A percentile compares a stretch with the other conserved stretches of the same genome.
Evolutionary conservation across 176 grass and related monocot species (phyloP).

Genomic region (Miscanthus lutarioriparius): DNA sequence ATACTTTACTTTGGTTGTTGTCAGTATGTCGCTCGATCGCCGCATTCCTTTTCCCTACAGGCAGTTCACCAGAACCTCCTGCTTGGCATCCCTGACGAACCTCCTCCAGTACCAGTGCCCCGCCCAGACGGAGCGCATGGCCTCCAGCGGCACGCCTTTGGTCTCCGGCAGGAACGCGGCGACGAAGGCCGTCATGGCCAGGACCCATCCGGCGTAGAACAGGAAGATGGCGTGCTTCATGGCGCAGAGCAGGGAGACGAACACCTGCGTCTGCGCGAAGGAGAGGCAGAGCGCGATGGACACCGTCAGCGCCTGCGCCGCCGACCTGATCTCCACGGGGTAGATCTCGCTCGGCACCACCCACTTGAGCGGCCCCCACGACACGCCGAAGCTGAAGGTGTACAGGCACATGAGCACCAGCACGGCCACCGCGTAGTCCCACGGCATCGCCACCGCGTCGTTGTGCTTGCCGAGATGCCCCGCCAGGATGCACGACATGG

Average conservation of each 20-base stretch:
- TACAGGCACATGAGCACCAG: constrained; percentile 52
- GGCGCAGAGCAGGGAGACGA: constrained; percentile 60
- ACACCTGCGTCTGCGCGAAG: constrained; percentile 62
- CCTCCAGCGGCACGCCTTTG: constrained; percentile 68
- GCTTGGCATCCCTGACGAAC: constrained; percentile 37
- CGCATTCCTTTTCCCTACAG: neutral
- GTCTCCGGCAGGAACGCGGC: constrained; percentile 74
- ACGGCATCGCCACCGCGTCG: constrained; percentile 16
- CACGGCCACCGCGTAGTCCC: constrained; percentile 40
- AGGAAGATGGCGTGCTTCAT: constrained; percentile 41
- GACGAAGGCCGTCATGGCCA: constrained; percentile 65
- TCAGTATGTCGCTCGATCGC: neutral
- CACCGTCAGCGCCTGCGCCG: constrained; percentile 53
- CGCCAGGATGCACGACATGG: constrained; percentile 54
- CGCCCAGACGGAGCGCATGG: constrained; percentile 43
- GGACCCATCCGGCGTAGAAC: constrained; percentile 64
- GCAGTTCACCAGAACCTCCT: constrained; percentile 13
- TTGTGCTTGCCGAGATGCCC: constrained; percentile 15
- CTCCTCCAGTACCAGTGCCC: constrained; percentile 68
- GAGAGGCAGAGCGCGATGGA: constrained; percentile 52
- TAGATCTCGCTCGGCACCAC: constrained; percentile 66
- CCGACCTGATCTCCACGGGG: constrained; percentile 64
- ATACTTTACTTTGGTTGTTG: neutral
- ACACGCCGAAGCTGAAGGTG: constrained; percentile 58
- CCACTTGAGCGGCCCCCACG: constrained; percentile 74